Conservation (phyloP, 2,329 filamentous ascomycete genomes). For the Neurospora crassa region DNA sequence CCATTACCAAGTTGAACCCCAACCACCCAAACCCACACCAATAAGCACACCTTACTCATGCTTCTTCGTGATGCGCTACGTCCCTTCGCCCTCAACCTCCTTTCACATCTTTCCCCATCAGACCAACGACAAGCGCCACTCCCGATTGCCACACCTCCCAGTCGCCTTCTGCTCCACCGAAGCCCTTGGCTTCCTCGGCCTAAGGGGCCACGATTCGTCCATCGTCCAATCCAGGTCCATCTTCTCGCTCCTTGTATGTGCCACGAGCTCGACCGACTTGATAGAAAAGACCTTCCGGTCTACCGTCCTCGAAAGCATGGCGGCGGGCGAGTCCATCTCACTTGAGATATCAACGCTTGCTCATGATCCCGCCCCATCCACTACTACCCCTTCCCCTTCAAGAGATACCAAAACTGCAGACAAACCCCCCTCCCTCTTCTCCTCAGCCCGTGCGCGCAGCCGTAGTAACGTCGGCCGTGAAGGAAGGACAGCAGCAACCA, state of each 20-base stretch:
- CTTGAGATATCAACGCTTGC: constrained; percentile 8
- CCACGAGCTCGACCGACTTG: constrained; percentile 29
- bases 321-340: constrained; percentile 13
- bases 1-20: not conserved
- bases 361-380: not conserved
- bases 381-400: not conserved
- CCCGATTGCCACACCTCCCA: constrained; percentile 9
- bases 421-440: not conserved
- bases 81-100: constrained; percentile 4
- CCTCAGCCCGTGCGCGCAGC: not conserved
- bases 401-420: not conserved
- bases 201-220: constrained; percentile 25
- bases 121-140: constrained; percentile 14
- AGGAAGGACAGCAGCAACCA: not conserved
- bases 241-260: constrained; percentile 44
- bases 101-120: not conserved
- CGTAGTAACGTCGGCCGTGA: not conserved
- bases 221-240: constrained; percentile 38
- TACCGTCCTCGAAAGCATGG: constrained; percentile 30
- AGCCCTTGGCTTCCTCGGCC: constrained; percentile 37
- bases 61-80: constrained; percentile 22
- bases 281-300: constrained; percentile 35
- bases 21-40: constrained; percentile 7
- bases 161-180: constrained; percentile 12
- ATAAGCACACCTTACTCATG: constrained; percentile 18